Evolutionary conservation across 352 stramenopile species (phyloP).

Genomic region (Globisporangium nunn): DNA sequence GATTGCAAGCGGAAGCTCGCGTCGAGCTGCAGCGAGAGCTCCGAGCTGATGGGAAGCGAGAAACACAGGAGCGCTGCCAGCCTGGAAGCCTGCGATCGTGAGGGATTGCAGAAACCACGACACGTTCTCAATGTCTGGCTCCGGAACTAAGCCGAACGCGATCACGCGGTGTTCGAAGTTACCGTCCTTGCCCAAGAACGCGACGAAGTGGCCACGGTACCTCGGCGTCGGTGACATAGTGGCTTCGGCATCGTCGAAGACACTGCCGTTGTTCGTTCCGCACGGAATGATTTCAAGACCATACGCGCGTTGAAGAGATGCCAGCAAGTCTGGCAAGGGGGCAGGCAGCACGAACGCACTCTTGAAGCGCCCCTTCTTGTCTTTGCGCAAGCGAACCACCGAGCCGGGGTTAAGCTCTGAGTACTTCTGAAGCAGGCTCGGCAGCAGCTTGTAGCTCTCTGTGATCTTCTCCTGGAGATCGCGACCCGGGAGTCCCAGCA

Average conservation of each 20-base stretch:
- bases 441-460: constrained; percentile 81
- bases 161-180: constrained; percentile 62
- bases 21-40: constrained; percentile 42
- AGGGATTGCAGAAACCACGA: constrained; percentile 64
- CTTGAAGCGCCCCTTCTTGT: constrained; percentile 55
- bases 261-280: constrained; percentile 21
- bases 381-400: constrained; percentile 51
- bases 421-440: constrained; percentile 65
- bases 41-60: constrained; percentile 54
- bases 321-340: constrained; percentile 31
- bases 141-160: constrained; percentile 61
- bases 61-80: constrained; percentile 50
- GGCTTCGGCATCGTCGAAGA: neutral
- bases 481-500: constrained; percentile 54
- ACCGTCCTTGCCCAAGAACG: constrained; percentile 62
- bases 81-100: constrained; percentile 37
- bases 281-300: constrained; percentile 73
- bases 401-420: constrained; percentile 66
- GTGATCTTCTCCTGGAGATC: constrained; percentile 68
- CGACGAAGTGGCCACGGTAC: constrained; percentile 52
- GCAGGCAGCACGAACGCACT: constrained; percentile 68
- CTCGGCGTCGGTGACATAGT: neutral
- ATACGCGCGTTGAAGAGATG: constrained; percentile 56
- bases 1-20: constrained; percentile 44
- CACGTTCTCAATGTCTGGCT: constrained; percentile 58